Conservation (phyloP, 768 basidiomycete genomes). For the Coprinopsis sp. region DNA sequence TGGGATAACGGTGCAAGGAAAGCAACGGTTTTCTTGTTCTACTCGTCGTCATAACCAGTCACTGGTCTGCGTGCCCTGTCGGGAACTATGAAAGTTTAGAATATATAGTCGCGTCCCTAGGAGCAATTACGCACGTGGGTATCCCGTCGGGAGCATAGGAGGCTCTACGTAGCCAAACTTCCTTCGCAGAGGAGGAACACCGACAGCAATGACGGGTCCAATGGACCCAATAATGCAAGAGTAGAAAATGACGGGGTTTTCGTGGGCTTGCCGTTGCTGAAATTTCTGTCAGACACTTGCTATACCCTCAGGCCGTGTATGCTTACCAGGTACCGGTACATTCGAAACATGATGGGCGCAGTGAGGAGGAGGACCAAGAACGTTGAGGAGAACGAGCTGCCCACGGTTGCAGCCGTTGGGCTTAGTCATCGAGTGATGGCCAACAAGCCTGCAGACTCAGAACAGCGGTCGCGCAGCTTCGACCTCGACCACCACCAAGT, state of each 20-base stretch:
- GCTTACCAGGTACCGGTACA: constrained; percentile 44
- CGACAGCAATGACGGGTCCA: constrained; percentile 70
- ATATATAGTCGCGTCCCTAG: neutral
- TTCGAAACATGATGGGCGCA: constrained; percentile 38
- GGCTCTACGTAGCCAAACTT: constrained; percentile 67
- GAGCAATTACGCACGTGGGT: constrained; percentile 44
- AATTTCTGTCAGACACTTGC: constrained; percentile 8
- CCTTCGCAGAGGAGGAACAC: constrained; percentile 75
- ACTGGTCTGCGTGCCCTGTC: constrained; percentile 65
- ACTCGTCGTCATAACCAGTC: constrained; percentile 70
- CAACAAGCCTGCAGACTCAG: constrained; percentile 1
- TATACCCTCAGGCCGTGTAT: neutral
- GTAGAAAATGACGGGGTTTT: constrained; percentile 88
- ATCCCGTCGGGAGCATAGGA: constrained; percentile 69
- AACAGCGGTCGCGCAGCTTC: constrained; percentile 7
- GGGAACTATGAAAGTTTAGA: constrained; percentile 45
- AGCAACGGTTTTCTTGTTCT: constrained; percentile 5
- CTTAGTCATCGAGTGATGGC: constrained; percentile 5
- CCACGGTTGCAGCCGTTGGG: neutral
- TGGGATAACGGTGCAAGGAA: neutral
- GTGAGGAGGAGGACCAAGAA: constrained; percentile 2
- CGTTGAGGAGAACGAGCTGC: constrained; percentile 3
- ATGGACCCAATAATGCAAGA: constrained; percentile 69
- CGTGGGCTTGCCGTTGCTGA: constrained; percentile 88
- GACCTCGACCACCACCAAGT: constrained; percentile 18